phyloP scores from a whole-genome alignment of 305 asterid species.

The Fraxinus baroniana region DNA sequence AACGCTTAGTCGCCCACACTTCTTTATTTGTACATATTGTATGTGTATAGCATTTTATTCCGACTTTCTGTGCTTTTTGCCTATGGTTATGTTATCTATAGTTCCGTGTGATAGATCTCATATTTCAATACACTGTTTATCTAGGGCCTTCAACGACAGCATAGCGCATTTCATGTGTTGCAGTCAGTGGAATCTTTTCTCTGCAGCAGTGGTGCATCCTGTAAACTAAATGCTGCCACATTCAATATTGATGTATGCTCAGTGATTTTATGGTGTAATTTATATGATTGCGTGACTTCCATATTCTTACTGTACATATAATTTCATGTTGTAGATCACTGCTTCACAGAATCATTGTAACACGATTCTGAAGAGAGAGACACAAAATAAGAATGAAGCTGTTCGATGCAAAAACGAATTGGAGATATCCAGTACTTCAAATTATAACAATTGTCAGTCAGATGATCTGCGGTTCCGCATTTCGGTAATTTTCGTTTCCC shows the following conservation, averaged over 20 bases:
- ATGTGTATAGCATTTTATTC: not conserved
- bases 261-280: not conserved
- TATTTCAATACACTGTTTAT: constrained; percentile 20
- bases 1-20: not conserved
- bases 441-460: constrained; percentile 22
- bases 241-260: constrained; percentile 62
- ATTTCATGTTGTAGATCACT: constrained; percentile 39
- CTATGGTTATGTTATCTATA: constrained; percentile 1
- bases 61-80: not conserved
- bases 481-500: constrained; percentile 45
- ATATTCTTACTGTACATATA: constrained; percentile 11
- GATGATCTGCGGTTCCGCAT: constrained; percentile 51
- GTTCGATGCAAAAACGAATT: constrained; percentile 21
- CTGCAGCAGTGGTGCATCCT: constrained; percentile 53
- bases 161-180: constrained; percentile 66
- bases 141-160: constrained; percentile 76
- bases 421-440: constrained; percentile 27
- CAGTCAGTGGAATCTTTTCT: constrained; percentile 69
- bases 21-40: not conserved
- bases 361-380: constrained; percentile 38
- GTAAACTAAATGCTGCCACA: constrained; percentile 55
- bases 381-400: constrained; percentile 21
- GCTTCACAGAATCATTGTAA: constrained; percentile 51
- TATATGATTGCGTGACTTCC: not conserved
- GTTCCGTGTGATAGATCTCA: constrained; percentile 10